Conservation (phyloP, 192 early-diverging fungal genomes). For the Phycomyces nitens region DNA sequence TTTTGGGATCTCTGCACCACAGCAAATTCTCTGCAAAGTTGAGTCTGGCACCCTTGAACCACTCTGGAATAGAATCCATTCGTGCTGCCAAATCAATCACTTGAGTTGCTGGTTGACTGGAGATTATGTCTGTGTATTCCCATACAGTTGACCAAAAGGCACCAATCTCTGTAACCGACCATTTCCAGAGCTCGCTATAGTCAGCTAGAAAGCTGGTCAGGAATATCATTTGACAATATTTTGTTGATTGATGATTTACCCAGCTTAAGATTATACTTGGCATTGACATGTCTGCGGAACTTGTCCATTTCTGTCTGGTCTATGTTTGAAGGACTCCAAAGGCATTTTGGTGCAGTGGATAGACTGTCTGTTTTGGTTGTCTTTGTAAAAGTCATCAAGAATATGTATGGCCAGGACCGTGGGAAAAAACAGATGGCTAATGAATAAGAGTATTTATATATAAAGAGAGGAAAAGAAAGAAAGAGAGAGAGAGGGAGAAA, state of each 20-base stretch:
- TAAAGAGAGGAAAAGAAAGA: no score
- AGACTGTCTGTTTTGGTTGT: neutral
- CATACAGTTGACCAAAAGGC: conserved; percentile 88
- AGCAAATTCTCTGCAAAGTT: conserved; percentile 95
- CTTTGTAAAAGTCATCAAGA: no score
- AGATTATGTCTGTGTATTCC: conserved; percentile 66
- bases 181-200: conserved; percentile 80
- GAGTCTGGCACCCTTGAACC: conserved; percentile 81
- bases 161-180: conserved; percentile 73
- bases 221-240: neutral
- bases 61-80: conserved; percentile 87
- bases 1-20: conserved; percentile 42
- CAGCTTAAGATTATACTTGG: conserved; percentile 56
- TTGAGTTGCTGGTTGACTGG: conserved; percentile 31
- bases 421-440: no score
- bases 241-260: conserved; percentile 30
- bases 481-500: no score
- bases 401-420: no score
- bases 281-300: conserved; percentile 74
- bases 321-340: conserved; percentile 64
- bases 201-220: conserved; percentile 29
- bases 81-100: conserved; percentile 67
- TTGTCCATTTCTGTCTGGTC: conserved; percentile 60
- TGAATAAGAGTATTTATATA: no score
- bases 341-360: conserved; percentile 32